Base-by-base conservation (phyloP, 139 green algal species). In the Parachlorella kessleri region DNA sequence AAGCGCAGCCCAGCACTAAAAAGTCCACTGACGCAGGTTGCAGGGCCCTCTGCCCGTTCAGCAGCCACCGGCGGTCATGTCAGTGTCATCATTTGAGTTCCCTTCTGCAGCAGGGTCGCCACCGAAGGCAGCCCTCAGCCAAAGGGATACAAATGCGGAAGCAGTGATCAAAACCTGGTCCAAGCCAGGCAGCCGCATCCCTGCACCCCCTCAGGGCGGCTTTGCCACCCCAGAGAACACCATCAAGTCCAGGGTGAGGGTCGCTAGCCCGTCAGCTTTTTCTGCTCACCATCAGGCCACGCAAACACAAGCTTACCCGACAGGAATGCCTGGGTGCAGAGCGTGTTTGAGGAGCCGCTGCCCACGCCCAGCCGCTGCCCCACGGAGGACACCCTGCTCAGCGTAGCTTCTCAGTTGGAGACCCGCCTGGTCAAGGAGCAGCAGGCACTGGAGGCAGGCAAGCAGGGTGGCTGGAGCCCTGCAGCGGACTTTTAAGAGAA, bases 331-430 rank as follows among this genome's bases (percentile, higher is more conserved):
- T n/a, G n/a, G n/a, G 48, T 14, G n/a, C 69, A 75, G 69, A 37
- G 69, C 26, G 28, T 75, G 9, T 75, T 75, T 37, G 26, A 33
- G 9, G 26, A 33, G 9, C 24, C 69, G 18, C 14, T 75, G 69
- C 69, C 69, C 23, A 75, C 69, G 26, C 69, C 69, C 23, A 64
- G 26, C 26, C 14, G 26, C 14, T 59, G 69, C 26, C 26, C 23
- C 24, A 33, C 28, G 9, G 69, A 75, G 42, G 69, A 75, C 23
- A 64, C 69, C 26, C n/a, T 75, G 26, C 26, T 59, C 9, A 75
- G 26, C 42, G 33, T 75, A 37, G 69, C 33, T 75, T 14, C 8
- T 14, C 41, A 75, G 42, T 23, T 75, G 42, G 69, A 75, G n/a
- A 23, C n/a, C 26, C 69, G 69, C 26, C 26, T 75, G 9, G 69